Conservation (phyloP, 2,329 filamentous ascomycete genomes). For the Corniculantispora saksenae region DNA sequence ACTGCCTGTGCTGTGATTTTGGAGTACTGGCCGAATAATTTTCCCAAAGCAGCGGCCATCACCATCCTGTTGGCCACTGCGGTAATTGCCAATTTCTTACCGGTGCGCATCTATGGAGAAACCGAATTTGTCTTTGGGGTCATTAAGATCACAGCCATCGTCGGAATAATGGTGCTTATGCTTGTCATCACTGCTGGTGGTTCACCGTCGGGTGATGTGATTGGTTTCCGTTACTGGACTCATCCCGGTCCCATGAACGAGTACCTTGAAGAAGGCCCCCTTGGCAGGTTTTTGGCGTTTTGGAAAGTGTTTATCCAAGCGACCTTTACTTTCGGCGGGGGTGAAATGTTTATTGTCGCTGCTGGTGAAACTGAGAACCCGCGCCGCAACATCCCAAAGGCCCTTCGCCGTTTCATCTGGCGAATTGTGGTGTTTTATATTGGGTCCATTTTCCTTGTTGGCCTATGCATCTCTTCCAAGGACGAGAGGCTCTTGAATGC, state of each 20-base stretch:
- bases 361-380: conserved; percentile 67
- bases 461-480: conserved; percentile 65
- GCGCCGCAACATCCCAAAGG: conserved; percentile 66
- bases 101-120: conserved; percentile 50
- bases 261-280: conserved; percentile 40
- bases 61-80: conserved; percentile 24
- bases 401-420: conserved; percentile 61
- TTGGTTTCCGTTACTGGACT: conserved; percentile 46
- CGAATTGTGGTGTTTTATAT: conserved; percentile 66
- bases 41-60: conserved; percentile 25
- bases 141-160: conserved; percentile 49
- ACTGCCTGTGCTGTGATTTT: conserved; percentile 24
- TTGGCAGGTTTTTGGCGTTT: conserved; percentile 60
- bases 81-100: conserved; percentile 23
- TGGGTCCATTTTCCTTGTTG: conserved; percentile 61
- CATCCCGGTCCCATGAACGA: conserved; percentile 33
- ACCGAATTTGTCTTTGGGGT: conserved; percentile 50
- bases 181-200: conserved; percentile 50
- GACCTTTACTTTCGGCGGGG: conserved; percentile 63
- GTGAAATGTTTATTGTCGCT: conserved; percentile 64
- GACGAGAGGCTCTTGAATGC: conserved; percentile 60
- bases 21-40: conserved; percentile 24
- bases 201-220: conserved; percentile 42
- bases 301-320: conserved; percentile 59
- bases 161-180: conserved; percentile 49